Conservation (phyloP, 2,329 filamentous ascomycete species). For the Hypoxylon sp. region DNA sequence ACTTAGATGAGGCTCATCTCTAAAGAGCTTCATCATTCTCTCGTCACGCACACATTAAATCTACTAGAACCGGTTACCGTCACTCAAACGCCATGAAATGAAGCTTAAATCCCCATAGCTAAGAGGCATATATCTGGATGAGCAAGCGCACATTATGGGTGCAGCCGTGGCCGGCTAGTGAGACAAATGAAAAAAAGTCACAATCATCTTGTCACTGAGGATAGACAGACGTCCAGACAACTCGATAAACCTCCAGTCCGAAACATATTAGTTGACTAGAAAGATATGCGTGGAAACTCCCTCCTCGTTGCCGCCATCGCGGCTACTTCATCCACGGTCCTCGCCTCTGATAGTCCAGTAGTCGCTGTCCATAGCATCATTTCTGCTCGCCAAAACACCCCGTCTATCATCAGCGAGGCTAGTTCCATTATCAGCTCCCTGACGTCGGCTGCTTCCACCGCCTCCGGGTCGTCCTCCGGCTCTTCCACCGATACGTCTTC, state of each 20-base stretch:
- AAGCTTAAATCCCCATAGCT: not conserved
- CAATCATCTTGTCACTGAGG: not conserved
- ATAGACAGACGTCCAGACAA: not conserved
- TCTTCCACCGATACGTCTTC: not conserved
- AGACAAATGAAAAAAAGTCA: not conserved
- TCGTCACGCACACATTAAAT: slow-evolving; percentile 8
- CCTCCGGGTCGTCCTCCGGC: not conserved
- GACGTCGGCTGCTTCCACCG: not conserved
- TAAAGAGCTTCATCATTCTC: slow-evolving; percentile 9
- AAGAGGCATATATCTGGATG: slow-evolving; percentile 15
- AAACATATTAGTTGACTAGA: not conserved
- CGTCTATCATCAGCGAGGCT: not conserved
- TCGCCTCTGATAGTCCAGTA: not conserved
- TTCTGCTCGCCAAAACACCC: not conserved
- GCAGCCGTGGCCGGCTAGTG: not conserved
- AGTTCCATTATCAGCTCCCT: not conserved
- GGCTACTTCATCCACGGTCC: slow-evolving; percentile 3
- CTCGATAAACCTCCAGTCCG: not conserved
- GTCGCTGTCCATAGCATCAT: not conserved
- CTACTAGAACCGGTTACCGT: slow-evolving; percentile 2
- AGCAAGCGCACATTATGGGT: not conserved
- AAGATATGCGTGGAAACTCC: slow-evolving; percentile 11
- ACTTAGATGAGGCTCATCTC: slow-evolving; percentile 5
- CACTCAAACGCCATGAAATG: slow-evolving; percentile 1
- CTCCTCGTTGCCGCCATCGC: slow-evolving; percentile 13